phyloP scores from a whole-genome alignment of 2,329 filamentous ascomycete species.

The Colletotrichum plurivorum region DNA sequence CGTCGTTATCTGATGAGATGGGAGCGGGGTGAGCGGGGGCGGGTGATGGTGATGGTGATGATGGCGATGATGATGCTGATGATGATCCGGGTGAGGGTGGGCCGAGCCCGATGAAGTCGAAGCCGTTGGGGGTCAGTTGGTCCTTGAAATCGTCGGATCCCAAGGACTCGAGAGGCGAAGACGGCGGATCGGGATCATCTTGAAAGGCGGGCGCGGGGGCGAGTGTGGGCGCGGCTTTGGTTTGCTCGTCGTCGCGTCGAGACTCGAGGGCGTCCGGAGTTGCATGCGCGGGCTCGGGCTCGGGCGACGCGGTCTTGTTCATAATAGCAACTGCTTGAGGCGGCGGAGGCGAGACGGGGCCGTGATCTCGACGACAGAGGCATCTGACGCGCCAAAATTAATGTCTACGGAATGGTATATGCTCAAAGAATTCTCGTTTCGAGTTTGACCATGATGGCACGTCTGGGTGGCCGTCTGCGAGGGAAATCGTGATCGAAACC shows the following conservation, averaged over 20 bases:
- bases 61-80: slow-evolving; percentile 26
- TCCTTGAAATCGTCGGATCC: slow-evolving; percentile 41
- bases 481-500: slow-evolving; percentile 59
- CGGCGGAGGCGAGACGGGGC: slow-evolving; percentile 54
- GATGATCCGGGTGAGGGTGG: slow-evolving; percentile 22
- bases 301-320: slow-evolving; percentile 72
- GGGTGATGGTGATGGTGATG: slow-evolving; percentile 11
- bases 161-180: slow-evolving; percentile 35
- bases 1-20: slow-evolving; percentile 46
- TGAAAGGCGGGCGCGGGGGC: slow-evolving; percentile 27
- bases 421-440: slow-evolving; percentile 60
- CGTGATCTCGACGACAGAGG: slow-evolving; percentile 68
- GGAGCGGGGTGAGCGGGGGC: slow-evolving; percentile 16
- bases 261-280: slow-evolving; percentile 46
- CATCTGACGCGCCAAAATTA: slow-evolving; percentile 71
- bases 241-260: slow-evolving; percentile 43
- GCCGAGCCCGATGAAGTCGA: slow-evolving; percentile 36
- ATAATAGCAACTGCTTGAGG: slow-evolving; percentile 63
- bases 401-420: slow-evolving; percentile 66
- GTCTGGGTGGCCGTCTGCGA: slow-evolving; percentile 61
- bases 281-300: slow-evolving; percentile 56
- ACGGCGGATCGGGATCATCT: slow-evolving; percentile 34
- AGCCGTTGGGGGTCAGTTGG: slow-evolving; percentile 39
- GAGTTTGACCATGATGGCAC: slow-evolving; percentile 70
- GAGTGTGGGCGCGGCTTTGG: not conserved